Conservation (phyloP, 225 moss, liverwort and hornwort genomes). For the Marchantia polymorpha region DNA sequence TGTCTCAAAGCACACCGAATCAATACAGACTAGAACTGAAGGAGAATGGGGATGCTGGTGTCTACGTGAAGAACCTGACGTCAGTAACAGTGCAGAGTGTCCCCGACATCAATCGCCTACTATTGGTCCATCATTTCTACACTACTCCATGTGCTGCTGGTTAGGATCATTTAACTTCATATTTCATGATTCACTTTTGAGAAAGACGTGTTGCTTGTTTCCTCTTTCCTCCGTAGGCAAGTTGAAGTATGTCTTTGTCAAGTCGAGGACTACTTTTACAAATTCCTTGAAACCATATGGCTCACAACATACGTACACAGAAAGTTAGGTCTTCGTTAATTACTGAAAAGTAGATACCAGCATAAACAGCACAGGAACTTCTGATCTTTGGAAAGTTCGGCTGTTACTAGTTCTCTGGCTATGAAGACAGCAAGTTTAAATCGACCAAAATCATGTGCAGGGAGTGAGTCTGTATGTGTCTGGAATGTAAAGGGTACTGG, state of each 20-base stretch:
- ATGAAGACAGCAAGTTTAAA: not conserved
- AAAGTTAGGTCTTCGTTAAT: not conserved
- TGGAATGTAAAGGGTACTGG: not conserved
- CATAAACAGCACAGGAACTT: no score
- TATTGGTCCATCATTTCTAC: slow-evolving; percentile 52
- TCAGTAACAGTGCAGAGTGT: slow-evolving; percentile 92
- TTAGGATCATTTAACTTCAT: slow-evolving; percentile 30
- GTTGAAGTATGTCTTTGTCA: not conserved
- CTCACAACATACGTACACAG: not conserved
- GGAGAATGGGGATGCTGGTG: slow-evolving; percentile 73
- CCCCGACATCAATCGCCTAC: slow-evolving; percentile 80
- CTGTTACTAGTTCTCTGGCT: not conserved
- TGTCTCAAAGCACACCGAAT: slow-evolving; percentile 49
- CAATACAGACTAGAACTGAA: slow-evolving; percentile 66
- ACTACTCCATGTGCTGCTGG: slow-evolving; percentile 30
- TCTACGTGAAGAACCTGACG: slow-evolving; percentile 94
- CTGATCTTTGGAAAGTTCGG: not conserved
- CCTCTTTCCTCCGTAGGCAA: not conserved
- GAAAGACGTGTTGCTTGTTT: no score
- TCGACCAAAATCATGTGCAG: not conserved
- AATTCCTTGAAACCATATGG: not conserved
- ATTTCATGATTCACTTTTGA: slow-evolving; percentile 6
- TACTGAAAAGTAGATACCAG: not conserved
- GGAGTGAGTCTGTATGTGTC: not conserved
- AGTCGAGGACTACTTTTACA: not conserved